Conservation (phyloP, 768 basidiomycete genomes). For the Cubamyces sp. region DNA sequence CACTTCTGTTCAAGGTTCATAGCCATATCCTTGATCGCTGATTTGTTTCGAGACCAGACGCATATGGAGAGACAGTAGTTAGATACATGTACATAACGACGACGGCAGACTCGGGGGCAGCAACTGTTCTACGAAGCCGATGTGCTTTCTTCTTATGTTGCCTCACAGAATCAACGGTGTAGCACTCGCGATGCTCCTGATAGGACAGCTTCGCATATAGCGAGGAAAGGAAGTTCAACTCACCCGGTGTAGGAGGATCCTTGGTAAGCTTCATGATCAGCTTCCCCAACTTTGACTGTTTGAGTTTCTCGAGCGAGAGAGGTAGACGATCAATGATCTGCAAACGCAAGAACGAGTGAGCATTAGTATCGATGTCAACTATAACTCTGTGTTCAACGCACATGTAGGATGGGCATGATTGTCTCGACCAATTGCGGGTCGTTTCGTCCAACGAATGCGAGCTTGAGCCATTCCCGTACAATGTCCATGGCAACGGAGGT, state of each 20-base stretch:
- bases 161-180: background rate
- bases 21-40: slow-evolving; percentile 95
- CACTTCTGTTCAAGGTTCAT: slow-evolving; percentile 85
- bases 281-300: slow-evolving; percentile 77
- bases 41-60: slow-evolving; percentile 35
- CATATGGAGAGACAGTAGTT: slow-evolving; percentile 55
- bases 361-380: background rate
- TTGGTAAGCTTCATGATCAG: slow-evolving; percentile 77
- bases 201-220: background rate
- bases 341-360: background rate
- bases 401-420: slow-evolving; percentile 85
- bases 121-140: slow-evolving; percentile 9
- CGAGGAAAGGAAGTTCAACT: slow-evolving; percentile 42
- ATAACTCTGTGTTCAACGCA: slow-evolving; percentile 46
- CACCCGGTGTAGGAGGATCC: slow-evolving; percentile 78
- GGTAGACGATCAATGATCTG: slow-evolving; percentile 88
- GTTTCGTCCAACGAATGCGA: slow-evolving; percentile 59
- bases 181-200: background rate
- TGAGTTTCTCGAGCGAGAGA: slow-evolving; percentile 68
- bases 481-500: slow-evolving; percentile 76
- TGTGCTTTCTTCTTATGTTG: slow-evolving; percentile 4
- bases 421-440: slow-evolving; percentile 67
- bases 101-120: slow-evolving; percentile 12
- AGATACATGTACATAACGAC: slow-evolving; percentile 56
- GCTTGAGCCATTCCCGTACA: slow-evolving; percentile 81